These are phyloP conservation scores for Plasmodium inui DNA, from an alignment of 169 alveolate species.

Conservation along the genomic window DNA sequence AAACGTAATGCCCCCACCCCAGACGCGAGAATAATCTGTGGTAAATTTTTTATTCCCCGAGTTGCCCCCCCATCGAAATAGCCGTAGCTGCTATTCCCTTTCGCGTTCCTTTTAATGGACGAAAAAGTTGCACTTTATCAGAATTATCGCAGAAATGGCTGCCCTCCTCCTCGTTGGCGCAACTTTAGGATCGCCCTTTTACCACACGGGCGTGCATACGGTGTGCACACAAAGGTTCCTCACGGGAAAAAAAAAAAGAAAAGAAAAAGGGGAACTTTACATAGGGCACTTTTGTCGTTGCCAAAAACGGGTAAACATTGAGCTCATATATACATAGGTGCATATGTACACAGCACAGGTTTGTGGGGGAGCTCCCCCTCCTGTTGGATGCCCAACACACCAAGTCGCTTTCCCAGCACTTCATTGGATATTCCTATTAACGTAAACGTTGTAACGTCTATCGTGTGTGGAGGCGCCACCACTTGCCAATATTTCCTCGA, in stretches of 20 bases:
- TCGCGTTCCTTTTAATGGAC: neutral
- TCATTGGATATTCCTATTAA: conserved; percentile 25
- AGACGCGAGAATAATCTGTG: neutral
- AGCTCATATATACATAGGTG: neutral
- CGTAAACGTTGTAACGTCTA: conserved; percentile 15
- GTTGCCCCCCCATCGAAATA: neutral
- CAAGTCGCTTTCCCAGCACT: neutral
- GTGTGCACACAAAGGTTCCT: neutral
- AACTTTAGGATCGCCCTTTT: neutral
- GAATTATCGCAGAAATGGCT: neutral
- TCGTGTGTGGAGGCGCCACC: neutral
- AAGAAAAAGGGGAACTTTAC: neutral
- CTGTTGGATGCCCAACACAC: neutral
- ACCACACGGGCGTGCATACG: neutral
- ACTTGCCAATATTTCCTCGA: conserved; percentile 56
- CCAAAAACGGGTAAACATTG: neutral
- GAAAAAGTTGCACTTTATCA: neutral
- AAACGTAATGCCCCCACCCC: neutral
- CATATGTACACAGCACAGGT: neutral
- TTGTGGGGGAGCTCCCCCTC: neutral
- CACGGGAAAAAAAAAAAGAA: neutral
- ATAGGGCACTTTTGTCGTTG: neutral
- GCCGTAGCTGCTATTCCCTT: neutral
- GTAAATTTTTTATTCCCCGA: neutral
- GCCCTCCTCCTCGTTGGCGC: neutral